These are phyloP conservation scores for Globisporangium uncinulatum DNA, from an alignment of 352 stramenopile genomes.

Conservation along the genomic window DNA sequence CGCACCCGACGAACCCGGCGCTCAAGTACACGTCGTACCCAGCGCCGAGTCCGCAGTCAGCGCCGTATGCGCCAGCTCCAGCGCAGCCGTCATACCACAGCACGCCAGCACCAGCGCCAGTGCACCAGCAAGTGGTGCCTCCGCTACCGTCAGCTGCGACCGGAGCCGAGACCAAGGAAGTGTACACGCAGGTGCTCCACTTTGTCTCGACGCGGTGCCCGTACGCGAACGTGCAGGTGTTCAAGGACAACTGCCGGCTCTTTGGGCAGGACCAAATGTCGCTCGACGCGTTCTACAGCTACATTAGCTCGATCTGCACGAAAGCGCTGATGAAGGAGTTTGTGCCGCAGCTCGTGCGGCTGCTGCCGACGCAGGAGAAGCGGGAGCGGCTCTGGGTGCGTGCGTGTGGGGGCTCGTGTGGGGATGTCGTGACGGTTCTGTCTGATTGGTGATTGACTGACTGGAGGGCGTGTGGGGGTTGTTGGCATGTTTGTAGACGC, in stretches of 20 bases:
- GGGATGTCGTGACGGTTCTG: background rate
- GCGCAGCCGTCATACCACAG: slow-evolving; percentile 38
- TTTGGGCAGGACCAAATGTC: slow-evolving; percentile 86
- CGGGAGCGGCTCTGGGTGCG: slow-evolving; percentile 76
- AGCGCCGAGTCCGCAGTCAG: slow-evolving; percentile 27
- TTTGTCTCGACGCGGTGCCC: slow-evolving; percentile 72
- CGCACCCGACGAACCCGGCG: slow-evolving; percentile 39
- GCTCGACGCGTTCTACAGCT: slow-evolving; percentile 76
- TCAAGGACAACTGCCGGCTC: slow-evolving; percentile 87
- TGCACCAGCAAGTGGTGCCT: slow-evolving; percentile 32
- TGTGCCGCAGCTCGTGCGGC: slow-evolving; percentile 69
- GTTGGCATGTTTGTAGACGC: slow-evolving; percentile 7
- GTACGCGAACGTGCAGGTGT: slow-evolving; percentile 76
- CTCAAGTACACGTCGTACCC: slow-evolving; percentile 61
- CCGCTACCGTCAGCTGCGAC: slow-evolving; percentile 46
- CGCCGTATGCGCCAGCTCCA: slow-evolving; percentile 25
- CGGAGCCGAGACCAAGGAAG: slow-evolving; percentile 73
- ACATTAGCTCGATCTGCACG: slow-evolving; percentile 79
- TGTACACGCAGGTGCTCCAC: slow-evolving; percentile 78
- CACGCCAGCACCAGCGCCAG: slow-evolving; percentile 26
- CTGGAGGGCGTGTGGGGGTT: background rate
- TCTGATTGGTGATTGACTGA: slow-evolving; percentile 6
- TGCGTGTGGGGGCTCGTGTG: slow-evolving; percentile 5
- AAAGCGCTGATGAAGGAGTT: slow-evolving; percentile 67
- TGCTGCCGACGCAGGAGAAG: slow-evolving; percentile 82